These are phyloP conservation scores for Exutisphaerella laricina DNA, from an alignment of 2,329 filamentous ascomycete species.

Conservation along the genomic window DNA sequence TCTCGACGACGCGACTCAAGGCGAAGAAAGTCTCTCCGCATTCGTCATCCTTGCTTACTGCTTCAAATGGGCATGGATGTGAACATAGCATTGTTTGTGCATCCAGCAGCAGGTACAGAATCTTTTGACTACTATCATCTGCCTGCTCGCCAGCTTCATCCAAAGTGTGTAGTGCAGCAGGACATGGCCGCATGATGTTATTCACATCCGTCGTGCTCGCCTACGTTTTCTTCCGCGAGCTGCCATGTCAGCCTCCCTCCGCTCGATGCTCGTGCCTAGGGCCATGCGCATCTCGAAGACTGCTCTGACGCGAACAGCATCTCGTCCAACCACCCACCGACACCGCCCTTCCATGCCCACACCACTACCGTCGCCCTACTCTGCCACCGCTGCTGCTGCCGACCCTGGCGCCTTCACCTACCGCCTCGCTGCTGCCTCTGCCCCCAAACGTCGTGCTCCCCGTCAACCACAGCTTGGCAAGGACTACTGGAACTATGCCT, in stretches of 20 bases:
- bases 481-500: constrained; percentile 35
- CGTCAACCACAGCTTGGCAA: constrained; percentile 47
- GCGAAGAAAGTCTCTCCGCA: too few species aligned
- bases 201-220: constrained; percentile 17
- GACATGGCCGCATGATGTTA: constrained; percentile 16
- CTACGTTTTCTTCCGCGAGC: constrained; percentile 18
- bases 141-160: too few species aligned
- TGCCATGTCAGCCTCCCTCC: constrained; percentile 25
- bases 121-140: too few species aligned
- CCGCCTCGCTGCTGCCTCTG: constrained; percentile 34
- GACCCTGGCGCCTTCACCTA: constrained; percentile 31
- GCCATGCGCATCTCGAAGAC: constrained; percentile 3
- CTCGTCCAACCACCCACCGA: constrained; percentile 7
- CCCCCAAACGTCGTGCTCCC: constrained; percentile 31
- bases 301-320: constrained; percentile 20
- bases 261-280: constrained; percentile 17
- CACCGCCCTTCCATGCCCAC: constrained; percentile 7
- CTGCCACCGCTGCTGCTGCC: constrained; percentile 7
- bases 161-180: too few species aligned
- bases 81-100: too few species aligned
- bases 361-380: constrained; percentile 3
- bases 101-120: too few species aligned
- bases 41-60: too few species aligned
- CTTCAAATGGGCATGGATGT: too few species aligned
- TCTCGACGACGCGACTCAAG: too few species aligned